Percentiles rank a stretch among this genome's conserved stretches.
phyloP scores from a whole-genome alignment of 2,329 filamentous ascomycete genomes.

The Colletotrichum neosansevieriae region DNA sequence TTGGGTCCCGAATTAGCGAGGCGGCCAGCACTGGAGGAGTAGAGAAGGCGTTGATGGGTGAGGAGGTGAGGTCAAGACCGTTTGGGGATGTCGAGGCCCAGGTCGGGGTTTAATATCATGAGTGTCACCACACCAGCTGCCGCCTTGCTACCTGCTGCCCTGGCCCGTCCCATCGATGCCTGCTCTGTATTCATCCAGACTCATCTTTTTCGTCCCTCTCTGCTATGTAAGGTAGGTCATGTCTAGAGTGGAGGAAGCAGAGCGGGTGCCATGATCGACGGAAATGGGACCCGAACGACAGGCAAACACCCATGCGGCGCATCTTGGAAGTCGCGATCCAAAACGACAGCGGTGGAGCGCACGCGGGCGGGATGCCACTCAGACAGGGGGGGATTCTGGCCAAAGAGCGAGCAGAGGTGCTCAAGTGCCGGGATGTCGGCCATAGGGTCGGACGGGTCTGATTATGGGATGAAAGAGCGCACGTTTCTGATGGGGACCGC shows the following conservation, averaged over 20 bases:
- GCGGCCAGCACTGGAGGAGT: conserved; percentile 7
- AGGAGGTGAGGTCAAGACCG: conserved; percentile 22
- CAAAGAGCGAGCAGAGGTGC: conserved; percentile 31
- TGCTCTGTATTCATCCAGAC: conserved; percentile 25
- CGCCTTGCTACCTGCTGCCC: conserved; percentile 12
- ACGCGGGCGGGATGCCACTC: conserved; percentile 35
- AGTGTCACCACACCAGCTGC: conserved; percentile 10
- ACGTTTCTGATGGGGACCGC: conserved; percentile 32
- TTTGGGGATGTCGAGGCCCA: conserved; percentile 27
- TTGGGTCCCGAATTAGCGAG: conserved; percentile 27
- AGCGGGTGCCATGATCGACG: conserved; percentile 28
- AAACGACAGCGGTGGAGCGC: conserved; percentile 35
- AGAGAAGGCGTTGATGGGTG: conserved; percentile 27
- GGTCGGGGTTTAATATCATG: conserved; percentile 37
- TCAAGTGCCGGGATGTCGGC: conserved; percentile 32
- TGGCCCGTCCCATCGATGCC: conserved; percentile 17
- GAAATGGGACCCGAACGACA: conserved; percentile 34
- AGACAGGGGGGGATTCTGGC: conserved; percentile 33
- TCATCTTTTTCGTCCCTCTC: conserved; percentile 7
- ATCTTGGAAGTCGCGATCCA: conserved; percentile 35
- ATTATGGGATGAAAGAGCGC: conserved; percentile 36
- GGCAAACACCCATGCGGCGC: conserved; percentile 35
- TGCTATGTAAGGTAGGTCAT: not conserved
- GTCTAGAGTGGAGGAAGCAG: conserved; percentile 1
- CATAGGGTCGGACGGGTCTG: conserved; percentile 30